These are phyloP conservation scores for Heliocybe sulcata DNA, from an alignment of 1,284 basidiomycete species.

Conservation along the genomic window DNA sequence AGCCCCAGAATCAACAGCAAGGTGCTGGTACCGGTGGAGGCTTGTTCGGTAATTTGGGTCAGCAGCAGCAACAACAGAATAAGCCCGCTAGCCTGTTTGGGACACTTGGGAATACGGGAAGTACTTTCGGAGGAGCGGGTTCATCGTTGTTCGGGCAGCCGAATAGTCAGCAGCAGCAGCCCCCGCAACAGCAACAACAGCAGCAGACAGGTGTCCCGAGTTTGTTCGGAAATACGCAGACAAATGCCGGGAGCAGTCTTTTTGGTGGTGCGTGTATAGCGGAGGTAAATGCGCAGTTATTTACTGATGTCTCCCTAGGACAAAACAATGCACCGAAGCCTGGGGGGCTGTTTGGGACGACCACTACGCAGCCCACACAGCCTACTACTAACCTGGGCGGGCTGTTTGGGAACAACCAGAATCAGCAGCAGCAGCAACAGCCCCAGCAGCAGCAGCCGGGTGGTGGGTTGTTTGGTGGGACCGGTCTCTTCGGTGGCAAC, in stretches of 20 bases:
- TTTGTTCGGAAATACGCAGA: constrained; percentile 22
- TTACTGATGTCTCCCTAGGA: background rate
- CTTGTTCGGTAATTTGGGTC: constrained; percentile 32
- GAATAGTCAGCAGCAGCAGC: constrained; percentile 18
- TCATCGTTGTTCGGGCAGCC: constrained; percentile 27
- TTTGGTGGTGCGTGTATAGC: constrained; percentile 17
- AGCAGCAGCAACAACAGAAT: constrained; percentile 19
- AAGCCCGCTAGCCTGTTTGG: constrained; percentile 14
- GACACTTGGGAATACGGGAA: constrained; percentile 21
- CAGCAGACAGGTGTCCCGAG: constrained; percentile 12
- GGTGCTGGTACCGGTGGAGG: constrained; percentile 24
- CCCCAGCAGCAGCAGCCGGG: constrained; percentile 8
- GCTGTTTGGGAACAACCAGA: constrained; percentile 10
- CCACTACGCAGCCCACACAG: constrained; percentile 8
- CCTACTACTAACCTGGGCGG: background rate
- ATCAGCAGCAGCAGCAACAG: constrained; percentile 21
- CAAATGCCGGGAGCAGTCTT: constrained; percentile 17
- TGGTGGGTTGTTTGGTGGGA: constrained; percentile 25
- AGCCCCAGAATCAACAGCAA: constrained; percentile 3
- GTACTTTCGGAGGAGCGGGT: constrained; percentile 29
- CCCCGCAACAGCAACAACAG: constrained; percentile 24
- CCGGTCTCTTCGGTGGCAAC: constrained; percentile 13
- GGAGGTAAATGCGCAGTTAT: background rate
- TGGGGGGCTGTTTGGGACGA: constrained; percentile 1
- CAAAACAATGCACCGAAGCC: background rate